Base-by-base conservation (phyloP, 768 basidiomycete species). In the Suillus placidus region DNA sequence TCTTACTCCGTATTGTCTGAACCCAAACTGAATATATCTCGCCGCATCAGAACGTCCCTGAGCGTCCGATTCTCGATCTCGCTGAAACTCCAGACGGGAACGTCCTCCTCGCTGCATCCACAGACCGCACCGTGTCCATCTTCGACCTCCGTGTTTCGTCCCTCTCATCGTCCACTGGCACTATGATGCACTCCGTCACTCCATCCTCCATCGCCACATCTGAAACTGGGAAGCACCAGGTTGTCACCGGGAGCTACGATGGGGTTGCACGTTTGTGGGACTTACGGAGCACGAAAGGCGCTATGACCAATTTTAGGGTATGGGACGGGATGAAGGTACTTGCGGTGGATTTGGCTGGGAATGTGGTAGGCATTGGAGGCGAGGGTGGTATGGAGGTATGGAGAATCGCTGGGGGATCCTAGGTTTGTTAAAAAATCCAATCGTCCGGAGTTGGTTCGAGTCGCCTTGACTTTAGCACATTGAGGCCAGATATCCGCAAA, bases 241-340 rank as follows among this genome's bases (percentile, higher is more conserved):
- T 92, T 12, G 78, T 89, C 23, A 91, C 85, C 0, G 93, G 91
- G 6, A 84, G 88, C 0, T 93, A 94, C 72, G 93, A 95, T 64
- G 92, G 93, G 13, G 78, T 88, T 2, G 90, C 88, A 0, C 81
- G 92, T 6, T 72, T 94, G 4, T 95, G 92, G 92, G 93, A 95
- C 72, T 72, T 92, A 32, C 82, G 92, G 5, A 93, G 89, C 69
- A 81, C 83, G 18, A 87, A 88, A 69, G 80, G 82, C 16, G 85
- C 90, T 1, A 80, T 94, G 54, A 82, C 89, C 26, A 86, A 80
- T 65, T 89, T 93, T 72, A 84, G 83, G 56, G 83, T 81, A 2
- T 88, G 85, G 84, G 84, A 87, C 8, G 83, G 83, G 4, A 80
- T 82, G 72, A 91, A 91, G 71, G 81, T 92, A 1, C 69, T 92